Conservation (phyloP, 2,329 filamentous ascomycete species). For the Tolypocladium endophyticum region DNA sequence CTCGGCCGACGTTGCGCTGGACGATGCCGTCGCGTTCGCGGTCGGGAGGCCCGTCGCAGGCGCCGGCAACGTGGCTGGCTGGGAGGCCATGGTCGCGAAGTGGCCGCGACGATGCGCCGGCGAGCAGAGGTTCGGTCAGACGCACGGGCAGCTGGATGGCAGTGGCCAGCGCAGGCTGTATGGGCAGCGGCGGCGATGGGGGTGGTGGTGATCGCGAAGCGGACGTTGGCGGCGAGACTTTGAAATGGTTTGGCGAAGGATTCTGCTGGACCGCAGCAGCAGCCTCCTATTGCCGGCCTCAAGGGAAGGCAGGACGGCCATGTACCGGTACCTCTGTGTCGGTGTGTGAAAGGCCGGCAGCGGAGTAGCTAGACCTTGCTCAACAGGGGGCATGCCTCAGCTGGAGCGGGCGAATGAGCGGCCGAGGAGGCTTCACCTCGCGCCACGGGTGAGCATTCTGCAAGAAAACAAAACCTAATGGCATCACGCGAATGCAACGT, state of each 20-base stretch:
- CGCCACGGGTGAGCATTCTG: background rate
- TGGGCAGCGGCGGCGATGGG: slow-evolving; percentile 4
- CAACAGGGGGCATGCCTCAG: background rate
- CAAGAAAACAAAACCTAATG: background rate
- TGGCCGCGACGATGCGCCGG: slow-evolving; percentile 26
- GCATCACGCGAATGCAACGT: background rate
- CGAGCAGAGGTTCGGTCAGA: slow-evolving; percentile 1
- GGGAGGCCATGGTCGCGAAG: slow-evolving; percentile 32
- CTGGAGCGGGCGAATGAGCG: background rate
- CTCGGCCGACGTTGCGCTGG: slow-evolving; percentile 15
- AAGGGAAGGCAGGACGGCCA: slow-evolving; percentile 3
- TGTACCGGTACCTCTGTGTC: slow-evolving; percentile 6
- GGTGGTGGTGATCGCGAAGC: slow-evolving; percentile 5
- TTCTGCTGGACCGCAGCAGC: slow-evolving; percentile 14
- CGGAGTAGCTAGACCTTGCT: background rate
- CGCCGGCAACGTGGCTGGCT: slow-evolving; percentile 25
- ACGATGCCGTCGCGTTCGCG: slow-evolving; percentile 17
- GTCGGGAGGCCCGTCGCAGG: slow-evolving; percentile 18
- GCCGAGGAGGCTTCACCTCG: background rate
- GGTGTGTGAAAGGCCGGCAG: too few relatives aligned
- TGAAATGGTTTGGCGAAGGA: slow-evolving; percentile 10
- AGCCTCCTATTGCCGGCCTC: slow-evolving; percentile 8
- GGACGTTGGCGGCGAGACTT: slow-evolving; percentile 3
- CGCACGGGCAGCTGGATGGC: background rate
- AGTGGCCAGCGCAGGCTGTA: slow-evolving; percentile 1